phyloP scores from a whole-genome alignment of 164 flowering plant genomes.

The Kalanchoe fedtschenkoi region DNA sequence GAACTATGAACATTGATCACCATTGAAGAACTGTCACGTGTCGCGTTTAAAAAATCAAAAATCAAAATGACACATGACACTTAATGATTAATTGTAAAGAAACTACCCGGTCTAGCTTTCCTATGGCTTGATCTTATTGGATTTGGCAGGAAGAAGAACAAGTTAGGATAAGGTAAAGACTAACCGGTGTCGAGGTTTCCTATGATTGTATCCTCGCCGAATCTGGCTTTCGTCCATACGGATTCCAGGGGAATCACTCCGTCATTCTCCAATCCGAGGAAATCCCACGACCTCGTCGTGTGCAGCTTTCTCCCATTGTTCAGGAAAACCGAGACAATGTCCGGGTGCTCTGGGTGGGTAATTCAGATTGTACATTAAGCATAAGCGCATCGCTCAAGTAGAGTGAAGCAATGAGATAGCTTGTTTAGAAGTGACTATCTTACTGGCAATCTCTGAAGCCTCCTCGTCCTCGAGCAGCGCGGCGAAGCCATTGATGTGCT shows the following conservation, averaged over 20 bases:
- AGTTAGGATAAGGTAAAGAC: neutral
- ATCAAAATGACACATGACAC: no score
- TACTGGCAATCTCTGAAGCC: slow-evolving; percentile 43
- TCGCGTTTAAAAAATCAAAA: no score
- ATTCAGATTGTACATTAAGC: neutral
- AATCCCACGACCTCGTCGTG: slow-evolving; percentile 64
- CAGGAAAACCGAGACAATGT: slow-evolving; percentile 49
- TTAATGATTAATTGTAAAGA: no score
- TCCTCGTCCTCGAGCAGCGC: slow-evolving; percentile 56
- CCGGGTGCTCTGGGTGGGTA: slow-evolving; percentile 38
- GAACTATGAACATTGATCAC: no score
- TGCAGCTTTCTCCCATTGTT: slow-evolving; percentile 38
- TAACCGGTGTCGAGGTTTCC: slow-evolving; percentile 70
- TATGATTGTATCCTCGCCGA: slow-evolving; percentile 59
- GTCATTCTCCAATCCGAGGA: slow-evolving; percentile 36
- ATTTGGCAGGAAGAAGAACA: neutral
- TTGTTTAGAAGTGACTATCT: slow-evolving; percentile 1
- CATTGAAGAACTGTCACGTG: no score
- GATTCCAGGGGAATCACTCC: slow-evolving; percentile 24
- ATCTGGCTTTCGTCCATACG: slow-evolving; percentile 49
- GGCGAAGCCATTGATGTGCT: slow-evolving; percentile 59
- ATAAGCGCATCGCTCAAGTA: neutral
- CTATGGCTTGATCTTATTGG: neutral
- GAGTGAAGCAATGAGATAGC: neutral
- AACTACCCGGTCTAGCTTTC: no score